Evolutionary conservation across 768 basidiomycete genomes (phyloP).

Genomic region (Phlebiopsis gigantea): DNA sequence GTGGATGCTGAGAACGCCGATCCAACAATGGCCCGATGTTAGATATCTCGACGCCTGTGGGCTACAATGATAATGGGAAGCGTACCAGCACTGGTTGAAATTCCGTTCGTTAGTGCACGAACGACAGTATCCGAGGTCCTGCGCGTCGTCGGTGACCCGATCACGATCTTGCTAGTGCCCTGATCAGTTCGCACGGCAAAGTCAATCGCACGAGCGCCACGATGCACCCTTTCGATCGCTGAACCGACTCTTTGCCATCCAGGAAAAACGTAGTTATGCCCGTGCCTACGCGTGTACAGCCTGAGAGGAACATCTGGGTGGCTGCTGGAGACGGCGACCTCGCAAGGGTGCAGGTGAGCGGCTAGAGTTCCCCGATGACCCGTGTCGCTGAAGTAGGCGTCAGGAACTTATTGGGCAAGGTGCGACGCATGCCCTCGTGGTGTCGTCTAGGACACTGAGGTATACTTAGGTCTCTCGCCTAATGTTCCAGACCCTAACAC

Average conservation of each 20-base stretch:
- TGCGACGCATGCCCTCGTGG: background rate
- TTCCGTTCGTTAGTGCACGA: no score
- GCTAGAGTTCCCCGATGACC: background rate
- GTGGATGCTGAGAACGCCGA: no score
- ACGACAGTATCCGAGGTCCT: background rate
- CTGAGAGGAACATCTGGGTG: slow-evolving; percentile 79
- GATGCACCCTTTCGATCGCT: slow-evolving; percentile 1
- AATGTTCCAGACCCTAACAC: slow-evolving; percentile 68
- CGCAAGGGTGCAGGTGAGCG: slow-evolving; percentile 61
- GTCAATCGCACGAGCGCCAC: background rate
- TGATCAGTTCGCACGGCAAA: background rate
- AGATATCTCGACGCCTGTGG: no score
- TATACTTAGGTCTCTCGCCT: slow-evolving; percentile 46
- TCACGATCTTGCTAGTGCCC: background rate
- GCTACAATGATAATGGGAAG: no score
- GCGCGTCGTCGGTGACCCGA: background rate
- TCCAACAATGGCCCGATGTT: no score
- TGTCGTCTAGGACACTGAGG: background rate
- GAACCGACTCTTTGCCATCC: background rate
- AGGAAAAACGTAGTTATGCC: slow-evolving; percentile 23
- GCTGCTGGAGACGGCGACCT: slow-evolving; percentile 90
- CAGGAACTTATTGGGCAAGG: slow-evolving; percentile 39
- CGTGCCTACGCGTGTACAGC: slow-evolving; percentile 24
- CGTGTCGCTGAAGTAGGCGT: background rate
- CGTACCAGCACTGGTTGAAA: no score